Conservation (phyloP, 2,329 filamentous ascomycete species). For the Nemania abortiva region DNA sequence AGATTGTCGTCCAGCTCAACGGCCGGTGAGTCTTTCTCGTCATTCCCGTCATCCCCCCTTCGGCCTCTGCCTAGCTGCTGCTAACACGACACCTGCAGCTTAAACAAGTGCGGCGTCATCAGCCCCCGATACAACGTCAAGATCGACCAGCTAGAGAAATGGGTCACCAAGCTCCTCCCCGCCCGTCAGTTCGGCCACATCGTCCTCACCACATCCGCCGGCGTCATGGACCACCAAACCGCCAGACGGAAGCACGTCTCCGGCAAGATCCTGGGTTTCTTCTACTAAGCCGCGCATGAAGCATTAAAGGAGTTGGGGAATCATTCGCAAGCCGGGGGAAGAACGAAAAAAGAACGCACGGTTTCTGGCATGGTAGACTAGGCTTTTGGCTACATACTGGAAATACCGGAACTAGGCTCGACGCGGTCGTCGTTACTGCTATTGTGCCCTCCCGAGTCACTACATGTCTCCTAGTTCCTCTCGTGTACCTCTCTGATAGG, state of each 20-base stretch:
- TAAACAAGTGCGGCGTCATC: conserved; percentile 37
- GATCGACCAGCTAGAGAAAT: conserved; percentile 32
- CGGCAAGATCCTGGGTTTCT: conserved; percentile 35
- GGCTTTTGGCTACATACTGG: conserved; percentile 24
- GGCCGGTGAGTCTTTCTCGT: conserved; percentile 22
- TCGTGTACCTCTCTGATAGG: conserved; percentile 29
- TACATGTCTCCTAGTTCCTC: conserved; percentile 21
- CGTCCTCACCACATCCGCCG: conserved; percentile 35
- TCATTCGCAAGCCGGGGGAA: conserved; percentile 25
- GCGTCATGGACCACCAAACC: conserved; percentile 34
- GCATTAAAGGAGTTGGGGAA: conserved; percentile 31
- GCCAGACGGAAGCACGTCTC: conserved; percentile 36
- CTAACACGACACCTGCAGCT: conserved; percentile 20
- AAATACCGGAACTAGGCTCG: conserved; percentile 25
- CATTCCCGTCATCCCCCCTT: not conserved
- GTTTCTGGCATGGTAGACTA: conserved; percentile 23
- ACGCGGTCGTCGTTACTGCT: conserved; percentile 18
- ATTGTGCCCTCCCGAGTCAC: conserved; percentile 13
- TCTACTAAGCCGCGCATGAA: conserved; percentile 27
- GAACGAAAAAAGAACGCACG: conserved; percentile 13
- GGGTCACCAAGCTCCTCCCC: conserved; percentile 33
- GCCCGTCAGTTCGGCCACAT: conserved; percentile 37
- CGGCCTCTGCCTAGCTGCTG: no score
- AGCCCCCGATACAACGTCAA: conserved; percentile 37
- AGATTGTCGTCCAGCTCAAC: conserved; percentile 35